Percentiles rank a stretch among this genome's conserved stretches.
These are phyloP conservation scores for Wickerhamomyces bisporus DNA, from an alignment of 805 yeast genomes.

Conservation along the genomic window DNA sequence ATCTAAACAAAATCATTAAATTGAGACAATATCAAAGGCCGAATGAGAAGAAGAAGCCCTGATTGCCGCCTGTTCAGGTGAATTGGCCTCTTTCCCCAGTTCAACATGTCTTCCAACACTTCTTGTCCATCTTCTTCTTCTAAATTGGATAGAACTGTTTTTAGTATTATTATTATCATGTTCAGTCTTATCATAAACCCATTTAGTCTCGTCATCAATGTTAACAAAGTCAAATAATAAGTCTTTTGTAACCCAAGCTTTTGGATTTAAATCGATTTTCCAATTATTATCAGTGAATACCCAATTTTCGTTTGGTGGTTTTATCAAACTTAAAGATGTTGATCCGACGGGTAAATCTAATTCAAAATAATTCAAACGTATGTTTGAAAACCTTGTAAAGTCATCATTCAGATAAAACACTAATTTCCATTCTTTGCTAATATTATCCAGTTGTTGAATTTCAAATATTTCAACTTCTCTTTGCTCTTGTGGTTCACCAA, in stretches of 20 bases:
- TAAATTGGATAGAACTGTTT: constrained; percentile 26
- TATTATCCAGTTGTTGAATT: constrained; percentile 47
- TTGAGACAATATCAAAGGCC: background rate
- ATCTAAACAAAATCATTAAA: background rate
- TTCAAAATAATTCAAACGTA: constrained; percentile 19
- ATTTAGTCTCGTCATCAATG: constrained; percentile 70
- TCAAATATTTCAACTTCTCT: constrained; percentile 63
- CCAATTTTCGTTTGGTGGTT: constrained; percentile 56
- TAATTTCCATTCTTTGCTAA: constrained; percentile 56
- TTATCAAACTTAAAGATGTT: constrained; percentile 30
- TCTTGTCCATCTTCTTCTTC: constrained; percentile 69
- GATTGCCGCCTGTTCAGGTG: background rate
- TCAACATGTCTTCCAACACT: constrained; percentile 25
- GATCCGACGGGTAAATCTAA: background rate
- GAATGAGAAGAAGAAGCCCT: background rate
- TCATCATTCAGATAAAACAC: constrained; percentile 53
- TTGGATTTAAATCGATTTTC: constrained; percentile 62
- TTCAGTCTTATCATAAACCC: constrained; percentile 66
- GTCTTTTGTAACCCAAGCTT: constrained; percentile 54
- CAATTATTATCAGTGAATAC: constrained; percentile 47
- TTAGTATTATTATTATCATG: constrained; percentile 23
- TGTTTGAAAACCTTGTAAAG: constrained; percentile 43
- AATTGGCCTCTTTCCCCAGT: constrained; percentile 1
- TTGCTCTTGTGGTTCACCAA: constrained; percentile 36
- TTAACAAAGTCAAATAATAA: constrained; percentile 46